Evolutionary conservation across 306 rosid genomes (phyloP), one percentile per base, ranked within the genome.

Genomic region (Corylus heterophylla): DNA sequence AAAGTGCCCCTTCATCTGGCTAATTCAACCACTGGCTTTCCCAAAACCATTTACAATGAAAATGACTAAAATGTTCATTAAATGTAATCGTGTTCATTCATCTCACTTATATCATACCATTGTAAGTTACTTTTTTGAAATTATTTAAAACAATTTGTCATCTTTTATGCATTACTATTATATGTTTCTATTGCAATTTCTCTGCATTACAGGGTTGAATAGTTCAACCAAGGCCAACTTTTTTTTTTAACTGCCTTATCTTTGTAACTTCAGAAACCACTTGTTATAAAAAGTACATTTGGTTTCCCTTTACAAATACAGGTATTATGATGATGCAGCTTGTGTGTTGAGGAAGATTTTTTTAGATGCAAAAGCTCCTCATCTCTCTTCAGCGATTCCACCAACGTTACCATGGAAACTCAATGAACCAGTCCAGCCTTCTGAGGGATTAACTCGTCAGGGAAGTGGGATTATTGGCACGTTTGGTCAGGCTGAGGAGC

Each of bases 301-400:
- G 76, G 70, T 79, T 72, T 55, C n/a, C 70, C 35, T 69, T 12
- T 84, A 74, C 72, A 64, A 52, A 63, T 85, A 58, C 82, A 95
- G 99, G 91, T 95, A 95, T 83, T 95, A 93, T 73, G 99, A 95
- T 87, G 99, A 95, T 64, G 86, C 98, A 71, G 97, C 99, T 72
- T 95, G 99, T 89, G 97, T 95, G 49, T 94, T 95, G 27, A 83
- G 99, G 89, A 95, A 91, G 91, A 91, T 95, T 89, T 85, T 93
- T 73, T 76, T 95, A 85, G 99, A 95, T 79, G 99, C 94, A 74
- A 95, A 91, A 88, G 99, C 99, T 74, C 97, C 99, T 67, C 97
- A 95, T 88, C 97, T 91, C 82, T 95, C 99, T 77, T 93, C 96
- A 10, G 94, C 48, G 11, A 90, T 95, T 91, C 99, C 98, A 47